Base-by-base conservation (phyloP, 1,284 basidiomycete species). In the Dichomitus squalens region DNA sequence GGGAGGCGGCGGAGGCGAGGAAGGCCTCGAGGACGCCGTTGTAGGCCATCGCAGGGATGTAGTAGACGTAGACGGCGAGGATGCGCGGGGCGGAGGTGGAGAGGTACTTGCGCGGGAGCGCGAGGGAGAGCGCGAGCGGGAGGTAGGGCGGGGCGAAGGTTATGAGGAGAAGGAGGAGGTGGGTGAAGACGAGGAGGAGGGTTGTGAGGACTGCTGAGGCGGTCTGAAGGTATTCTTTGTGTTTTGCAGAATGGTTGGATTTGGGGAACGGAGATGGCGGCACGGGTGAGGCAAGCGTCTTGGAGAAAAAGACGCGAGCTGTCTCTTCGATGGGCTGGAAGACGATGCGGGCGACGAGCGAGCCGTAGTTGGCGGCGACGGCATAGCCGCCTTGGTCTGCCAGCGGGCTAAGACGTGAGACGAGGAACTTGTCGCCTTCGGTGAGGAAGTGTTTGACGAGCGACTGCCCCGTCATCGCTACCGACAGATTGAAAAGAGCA, bases 311-410 rank as follows among this genome's bases (percentile, higher is more conserved):
- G 1, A 96, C 79, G 1, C 95, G 85, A 4, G 90, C 84, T 0
- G 91, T 90, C 71, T 98, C 95, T 73, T 98, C 96, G 25, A 96
- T 83, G 0, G 95, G 95, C 66, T 96, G 95, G 68, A 98, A 95
- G 34, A 96, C 70, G 64, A 97, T 91, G 12, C 95, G 87, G 7
- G 95, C 95, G 33, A 96, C 78, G 12, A 98, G 81, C 0, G 95
- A 96, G 47, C 95, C 95, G 69, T 98, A 98, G 73, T 97, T 97
- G 43, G 91, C 89, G 11, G 96, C 96, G 9, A 98, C 80, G 0
- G 95, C 95, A 71, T 97, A 98, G 2, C 93, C 95, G 9, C 93
- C 95, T 73, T 97, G 95, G 70, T 95, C 90, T 51, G 87, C 79
- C 41, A 96, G 75, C 11, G 90, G 87, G 57, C 92, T 93, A 61